Percentiles rank a stretch among this genome's conserved stretches.
Conservation (phyloP, 2,329 filamentous ascomycete genomes). For the Aspergillus niger region DNA sequence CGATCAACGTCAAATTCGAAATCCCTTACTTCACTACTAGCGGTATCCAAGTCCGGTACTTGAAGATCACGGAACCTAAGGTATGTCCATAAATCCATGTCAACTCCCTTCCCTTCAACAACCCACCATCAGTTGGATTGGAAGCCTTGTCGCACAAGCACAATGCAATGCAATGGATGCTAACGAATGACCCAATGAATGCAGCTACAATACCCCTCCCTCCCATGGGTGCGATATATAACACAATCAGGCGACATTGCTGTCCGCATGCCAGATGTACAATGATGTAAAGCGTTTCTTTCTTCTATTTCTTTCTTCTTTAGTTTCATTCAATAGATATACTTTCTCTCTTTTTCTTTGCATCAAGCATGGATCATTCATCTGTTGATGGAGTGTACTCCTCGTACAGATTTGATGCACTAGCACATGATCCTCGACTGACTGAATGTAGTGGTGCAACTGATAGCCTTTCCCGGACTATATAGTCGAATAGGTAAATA, state of each 20-base stretch:
- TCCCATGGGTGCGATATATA: slow-evolving; percentile 98
- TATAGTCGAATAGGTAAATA: too few relatives aligned
- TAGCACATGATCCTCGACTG: too few relatives aligned
- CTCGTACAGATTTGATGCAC: not conserved
- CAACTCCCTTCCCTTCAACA: too few relatives aligned
- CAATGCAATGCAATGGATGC: not conserved
- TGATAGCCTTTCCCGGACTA: too few relatives aligned
- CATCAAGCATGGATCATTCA: too few relatives aligned
- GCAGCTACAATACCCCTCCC: slow-evolving; percentile 93
- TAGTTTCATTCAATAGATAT: slow-evolving; percentile 15
- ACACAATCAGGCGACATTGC: slow-evolving; percentile 97
- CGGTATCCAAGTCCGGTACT: slow-evolving; percentile 95
- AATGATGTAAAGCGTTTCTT: slow-evolving; percentile 52
- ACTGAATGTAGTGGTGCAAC: too few relatives aligned
- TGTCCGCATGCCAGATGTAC: slow-evolving; percentile 87
- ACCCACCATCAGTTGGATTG: not conserved
- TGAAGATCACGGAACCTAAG: slow-evolving; percentile 99
- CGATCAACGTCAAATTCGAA: slow-evolving; percentile 99
- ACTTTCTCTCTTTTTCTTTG: not conserved
- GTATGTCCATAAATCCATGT: slow-evolving; percentile 54
- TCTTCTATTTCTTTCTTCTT: slow-evolving; percentile 5
- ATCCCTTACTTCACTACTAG: slow-evolving; percentile 99
- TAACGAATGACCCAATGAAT: not conserved
- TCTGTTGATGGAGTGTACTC: not conserved
- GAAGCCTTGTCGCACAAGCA: not conserved